Evolutionary conservation across 176 grass and related monocot species (phyloP), one percentile per base, ranked within the genome.

Genomic region (Oryza rufipogon): DNA sequence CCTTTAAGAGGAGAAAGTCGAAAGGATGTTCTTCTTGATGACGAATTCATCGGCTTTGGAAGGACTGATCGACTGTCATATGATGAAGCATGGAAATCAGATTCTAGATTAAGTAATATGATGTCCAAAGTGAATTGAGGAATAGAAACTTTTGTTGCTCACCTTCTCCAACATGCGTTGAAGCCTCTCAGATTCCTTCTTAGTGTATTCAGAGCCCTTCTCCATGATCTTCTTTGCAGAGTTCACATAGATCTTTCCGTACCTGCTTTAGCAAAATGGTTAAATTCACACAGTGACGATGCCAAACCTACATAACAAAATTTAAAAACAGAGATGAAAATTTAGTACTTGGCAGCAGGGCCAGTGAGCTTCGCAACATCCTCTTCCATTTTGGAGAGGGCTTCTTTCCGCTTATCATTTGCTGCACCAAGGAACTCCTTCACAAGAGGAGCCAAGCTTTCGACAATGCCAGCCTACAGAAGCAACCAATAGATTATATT

Each of bases 11-110:
- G 91, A 81, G 74, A 94, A 98, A 67, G 80, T 80, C 12, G 81
- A 94, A 36, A 98, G 83, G 66, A 98, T 98, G 89, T 98, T 98
- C 86, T 98, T 96, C 93, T 98, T 98, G 84, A 98, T 91, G 86
- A 87, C 9, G 41, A 98, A 98, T 51, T 98, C 91, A 46, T 98
- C 96, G 6, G 96, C 91, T 85, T 98, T 98, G 65, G 87, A 77
- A 68, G 93, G 75, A 32, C 84, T 94, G 90, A 98, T 91, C 2
- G 96, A 88, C 96, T 98, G 85, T 46, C 33, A 71, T 51, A 71
- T 7, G 25, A 66, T 81, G 41, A 81, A 79, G 64, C n/a, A 75
- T 72, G 22, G 11, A 79, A 79, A 73, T 90, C 79, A 84, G 75
- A 6, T 54, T 23, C 12, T 39, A 73, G n/a, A 48, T 15, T 17